Conservation (phyloP, 345 rosid species). For the Camelina laxa region DNA sequence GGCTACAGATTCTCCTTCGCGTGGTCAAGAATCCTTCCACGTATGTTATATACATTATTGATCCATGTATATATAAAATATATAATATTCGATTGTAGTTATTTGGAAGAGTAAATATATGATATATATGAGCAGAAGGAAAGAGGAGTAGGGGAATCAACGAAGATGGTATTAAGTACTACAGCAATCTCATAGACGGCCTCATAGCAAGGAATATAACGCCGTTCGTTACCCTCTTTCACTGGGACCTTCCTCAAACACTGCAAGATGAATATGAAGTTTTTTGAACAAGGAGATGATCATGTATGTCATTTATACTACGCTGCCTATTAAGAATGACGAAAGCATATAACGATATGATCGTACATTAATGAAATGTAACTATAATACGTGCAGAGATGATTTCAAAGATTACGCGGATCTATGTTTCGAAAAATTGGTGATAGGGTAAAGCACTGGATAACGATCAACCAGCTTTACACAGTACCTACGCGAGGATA, state of each 20-base stretch:
- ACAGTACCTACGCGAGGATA: constrained; percentile 41
- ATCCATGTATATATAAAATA: not conserved
- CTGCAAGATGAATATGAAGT: constrained; percentile 54
- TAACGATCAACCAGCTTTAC: constrained; percentile 52
- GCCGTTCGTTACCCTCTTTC: constrained; percentile 54
- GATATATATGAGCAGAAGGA: constrained; percentile 42
- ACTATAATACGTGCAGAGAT: constrained; percentile 23
- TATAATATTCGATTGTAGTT: not conserved
- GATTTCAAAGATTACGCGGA: constrained; percentile 52
- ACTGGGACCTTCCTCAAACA: constrained; percentile 60
- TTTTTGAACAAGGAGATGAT: constrained; percentile 46
- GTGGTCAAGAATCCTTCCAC: constrained; percentile 43
- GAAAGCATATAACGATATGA: not conserved
- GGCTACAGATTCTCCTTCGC: constrained; percentile 44
- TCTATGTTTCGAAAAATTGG: constrained; percentile 49
- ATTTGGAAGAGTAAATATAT: not conserved
- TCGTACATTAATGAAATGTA: not conserved
- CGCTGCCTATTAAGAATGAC: not conserved
- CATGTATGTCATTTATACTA: constrained; percentile 45
- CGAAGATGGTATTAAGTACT: constrained; percentile 47
- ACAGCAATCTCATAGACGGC: constrained; percentile 52
- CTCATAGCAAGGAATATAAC: constrained; percentile 40
- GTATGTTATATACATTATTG: constrained; percentile 2
- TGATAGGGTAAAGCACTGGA: constrained; percentile 52
- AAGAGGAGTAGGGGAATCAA: constrained; percentile 48